Base-by-base conservation (phyloP, 2,329 filamentous ascomycete genomes). In the Hansfordia pulvinata region DNA sequence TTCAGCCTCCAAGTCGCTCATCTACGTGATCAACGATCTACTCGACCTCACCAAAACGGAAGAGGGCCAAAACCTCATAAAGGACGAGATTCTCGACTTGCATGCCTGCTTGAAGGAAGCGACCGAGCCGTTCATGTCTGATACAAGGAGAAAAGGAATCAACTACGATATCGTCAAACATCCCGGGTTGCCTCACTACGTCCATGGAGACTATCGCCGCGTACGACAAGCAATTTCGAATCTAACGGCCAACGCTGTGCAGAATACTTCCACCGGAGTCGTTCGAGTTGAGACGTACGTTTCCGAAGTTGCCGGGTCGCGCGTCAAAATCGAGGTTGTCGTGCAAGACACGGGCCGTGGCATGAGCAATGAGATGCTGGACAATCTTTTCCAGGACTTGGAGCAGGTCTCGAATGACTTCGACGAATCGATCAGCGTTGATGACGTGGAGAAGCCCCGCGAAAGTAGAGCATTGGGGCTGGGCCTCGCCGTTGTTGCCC, bases 1-100 rank as follows among this genome's bases (percentile, higher is more conserved):
- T 45, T 92, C 84, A 1, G 85, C 85, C 4, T 93, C 85, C 0
- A 93, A 93, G 43, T 92, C 84, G 1, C 57, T 93, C 15, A 88
- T 93, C 4, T 93, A 92, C 45, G 84, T 93, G 8, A 93, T 93
- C 54, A 93, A 93, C 37, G 85, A 93, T 46, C 60, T 93, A 2
- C 60, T 93, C 1, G 85, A 93, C 44, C 58, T 93, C 17, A 93
- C 86, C 1, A 90, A 92, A 43, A 79, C 80, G 0, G 85, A 93
- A 46, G 79, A 86, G 46, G 84, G 85, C 0, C 76, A 77, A 25
- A 67, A 74, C 2, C 54, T 93, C 4, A 66, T 88, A 43, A 88
- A 84, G 39, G 76, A 86, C 30, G 85, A 93, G 42, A 54, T 76
- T 0, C 85, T 93, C 26, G 73, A 92, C 41, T 58, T 93, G 4